Base-by-base conservation (phyloP, 352 stramenopile species). In the Vaucheria bursata region DNA sequence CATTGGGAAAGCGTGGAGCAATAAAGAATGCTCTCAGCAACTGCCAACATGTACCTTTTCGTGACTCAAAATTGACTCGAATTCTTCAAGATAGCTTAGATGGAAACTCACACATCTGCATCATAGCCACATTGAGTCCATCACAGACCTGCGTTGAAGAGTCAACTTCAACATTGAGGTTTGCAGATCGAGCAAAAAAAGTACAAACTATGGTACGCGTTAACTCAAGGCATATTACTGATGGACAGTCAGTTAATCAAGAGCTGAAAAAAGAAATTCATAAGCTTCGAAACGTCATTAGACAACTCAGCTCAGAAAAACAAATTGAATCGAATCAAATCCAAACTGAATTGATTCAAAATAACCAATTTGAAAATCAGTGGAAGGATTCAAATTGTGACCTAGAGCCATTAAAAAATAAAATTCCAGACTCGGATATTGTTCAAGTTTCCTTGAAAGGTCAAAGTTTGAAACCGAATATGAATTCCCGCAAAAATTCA, bases 131-230 rank as follows among this genome's bases (percentile, higher is more conserved):
- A 3, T 82, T 96, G 1, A 94, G 89, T 1, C 91, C 91, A 3
- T 88, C 90, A 0, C 31, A 88, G 6, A 87, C 92, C 75, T 95
- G 88, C 77, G 83, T 94, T 31, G 90, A 97, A 29, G 91, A 97
- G 80, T 94, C 89, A 3, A 92, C 96, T 36, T 94, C 91, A n/a
- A 96, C 92, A 36, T 86, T 97, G 25, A 94, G 95, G 80, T 97
- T 97, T 77, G 92, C 91, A 1, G 92, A 96, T 75, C 87, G 92
- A 29, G 91, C 91, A 8, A 95, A 95, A 85, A 89, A 87, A 68
- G 91, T 96, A 0, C 94, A 94, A 90, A 85, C 91, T 1, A 89
- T 86, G 12, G 89, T 94, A 33, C 86, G 89, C 1, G 81, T 93
- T 0, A 94, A 95, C 64, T 89, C 94, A 68, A 86, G 91, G 67